Evolutionary conservation across 2,329 filamentous ascomycete genomes (phyloP).

Genomic region (Fonsecaea nubica): DNA sequence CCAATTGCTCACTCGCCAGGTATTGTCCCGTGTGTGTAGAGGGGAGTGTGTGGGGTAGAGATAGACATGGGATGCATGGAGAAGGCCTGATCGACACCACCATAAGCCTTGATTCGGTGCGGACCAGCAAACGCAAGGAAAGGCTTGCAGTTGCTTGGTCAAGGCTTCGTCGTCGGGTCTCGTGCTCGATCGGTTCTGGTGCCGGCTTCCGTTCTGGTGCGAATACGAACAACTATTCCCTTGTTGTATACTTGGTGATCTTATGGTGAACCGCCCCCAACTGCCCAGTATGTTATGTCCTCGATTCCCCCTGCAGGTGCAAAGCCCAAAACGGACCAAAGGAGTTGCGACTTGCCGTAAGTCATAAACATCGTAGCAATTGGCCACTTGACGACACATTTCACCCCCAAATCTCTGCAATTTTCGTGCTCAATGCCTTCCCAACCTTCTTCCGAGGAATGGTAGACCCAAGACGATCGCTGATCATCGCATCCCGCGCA

Average conservation of each 20-base stretch:
- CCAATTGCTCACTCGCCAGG: too few relatives aligned
- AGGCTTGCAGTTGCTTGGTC: conserved; percentile 4
- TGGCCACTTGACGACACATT: neutral
- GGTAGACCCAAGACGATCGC: conserved; percentile 59
- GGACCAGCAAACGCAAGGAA: neutral
- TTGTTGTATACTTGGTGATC: too few relatives aligned
- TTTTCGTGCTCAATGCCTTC: conserved; percentile 68
- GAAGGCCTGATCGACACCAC: conserved; percentile 1
- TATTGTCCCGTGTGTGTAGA: too few relatives aligned
- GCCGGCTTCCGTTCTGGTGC: neutral
- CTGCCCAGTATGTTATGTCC: too few relatives aligned
- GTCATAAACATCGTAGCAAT: neutral
- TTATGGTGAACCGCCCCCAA: too few relatives aligned
- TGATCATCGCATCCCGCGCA: conserved; percentile 63
- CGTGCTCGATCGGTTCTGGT: neutral
- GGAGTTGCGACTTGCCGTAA: neutral
- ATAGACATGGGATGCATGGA: neutral
- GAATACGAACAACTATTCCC: neutral
- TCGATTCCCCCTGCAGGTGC: neutral
- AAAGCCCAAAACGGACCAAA: neutral
- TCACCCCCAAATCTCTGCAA: conserved; percentile 42
- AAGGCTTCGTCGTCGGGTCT: conserved; percentile 6
- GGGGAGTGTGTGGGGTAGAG: conserved; percentile 6
- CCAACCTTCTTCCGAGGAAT: conserved; percentile 72
- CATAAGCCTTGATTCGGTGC: neutral